phyloP scores from a whole-genome alignment of 345 rosid species.

The Linum usitatissimum region DNA sequence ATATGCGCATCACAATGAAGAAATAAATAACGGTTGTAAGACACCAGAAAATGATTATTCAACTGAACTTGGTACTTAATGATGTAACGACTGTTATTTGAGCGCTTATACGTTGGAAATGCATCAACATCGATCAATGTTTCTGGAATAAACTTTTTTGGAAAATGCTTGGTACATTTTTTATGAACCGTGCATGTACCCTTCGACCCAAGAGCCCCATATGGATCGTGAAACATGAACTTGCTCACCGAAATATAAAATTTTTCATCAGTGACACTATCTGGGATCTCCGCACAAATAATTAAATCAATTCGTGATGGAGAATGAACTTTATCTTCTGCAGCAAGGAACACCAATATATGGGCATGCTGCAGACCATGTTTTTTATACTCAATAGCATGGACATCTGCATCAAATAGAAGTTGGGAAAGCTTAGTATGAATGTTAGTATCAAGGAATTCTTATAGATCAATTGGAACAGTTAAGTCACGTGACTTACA shows the following conservation, averaged over 20 bases:
- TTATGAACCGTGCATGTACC: not conserved
- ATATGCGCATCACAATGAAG: slow-evolving; percentile 1
- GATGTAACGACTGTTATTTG: not conserved
- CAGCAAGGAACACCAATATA: not conserved
- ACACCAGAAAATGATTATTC: slow-evolving; percentile 5
- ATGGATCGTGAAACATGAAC: slow-evolving; percentile 8
- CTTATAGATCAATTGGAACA: too few relatives aligned
- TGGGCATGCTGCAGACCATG: slow-evolving; percentile 5
- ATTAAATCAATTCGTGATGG: not conserved
- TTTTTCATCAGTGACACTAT: not conserved
- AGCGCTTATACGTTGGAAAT: not conserved
- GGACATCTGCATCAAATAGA: not conserved
- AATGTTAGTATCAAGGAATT: too few relatives aligned
- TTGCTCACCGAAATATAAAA: not conserved
- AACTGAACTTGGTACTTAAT: not conserved
- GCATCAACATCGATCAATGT: slow-evolving; percentile 1
- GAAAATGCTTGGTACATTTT: not conserved
- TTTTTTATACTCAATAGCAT: slow-evolving; percentile 4
- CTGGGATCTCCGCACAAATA: not conserved
- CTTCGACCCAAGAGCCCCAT: not conserved
- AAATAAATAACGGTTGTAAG: not conserved
- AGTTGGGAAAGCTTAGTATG: too few relatives aligned
- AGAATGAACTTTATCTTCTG: not conserved
- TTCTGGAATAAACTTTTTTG: not conserved
- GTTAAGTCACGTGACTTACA: too few relatives aligned